Percentiles rank a stretch among this genome's conserved stretches.
phyloP scores from a whole-genome alignment of 2,329 filamentous ascomycete genomes.

The Neospermospora avenae region DNA sequence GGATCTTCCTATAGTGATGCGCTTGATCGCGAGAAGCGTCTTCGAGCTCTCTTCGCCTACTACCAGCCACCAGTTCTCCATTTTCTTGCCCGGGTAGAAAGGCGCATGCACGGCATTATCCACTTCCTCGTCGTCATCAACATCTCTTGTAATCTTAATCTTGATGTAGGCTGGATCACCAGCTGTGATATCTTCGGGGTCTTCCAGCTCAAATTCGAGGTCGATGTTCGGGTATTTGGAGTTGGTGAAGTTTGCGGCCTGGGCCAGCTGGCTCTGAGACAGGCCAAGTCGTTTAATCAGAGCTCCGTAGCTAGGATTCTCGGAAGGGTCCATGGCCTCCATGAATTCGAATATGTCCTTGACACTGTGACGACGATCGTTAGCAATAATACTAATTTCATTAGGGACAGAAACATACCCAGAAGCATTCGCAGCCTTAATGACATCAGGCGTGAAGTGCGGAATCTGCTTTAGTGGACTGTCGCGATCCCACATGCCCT shows the following conservation, averaged over 20 bases:
- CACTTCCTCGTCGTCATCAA: slow-evolving; percentile 68
- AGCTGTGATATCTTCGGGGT: slow-evolving; percentile 74
- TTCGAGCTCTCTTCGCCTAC: slow-evolving; percentile 90
- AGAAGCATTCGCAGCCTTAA: slow-evolving; percentile 77
- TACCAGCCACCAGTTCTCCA: slow-evolving; percentile 98
- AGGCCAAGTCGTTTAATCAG: slow-evolving; percentile 77
- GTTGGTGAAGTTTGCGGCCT: slow-evolving; percentile 95
- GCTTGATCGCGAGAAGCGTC: slow-evolving; percentile 87
- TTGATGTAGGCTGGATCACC: slow-evolving; percentile 79
- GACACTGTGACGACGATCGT: slow-evolving; percentile 52
- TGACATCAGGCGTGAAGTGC: slow-evolving; percentile 80
- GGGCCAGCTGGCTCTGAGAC: slow-evolving; percentile 74
- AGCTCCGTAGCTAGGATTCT: slow-evolving; percentile 76
- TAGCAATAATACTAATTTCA: slow-evolving; percentile 30
- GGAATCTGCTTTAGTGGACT: slow-evolving; percentile 97
- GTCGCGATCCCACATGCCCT: slow-evolving; percentile 98
- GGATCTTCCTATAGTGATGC: slow-evolving; percentile 79
- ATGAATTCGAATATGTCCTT: slow-evolving; percentile 97
- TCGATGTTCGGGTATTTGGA: slow-evolving; percentile 94
- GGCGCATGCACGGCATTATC: slow-evolving; percentile 89
- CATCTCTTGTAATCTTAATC: slow-evolving; percentile 79
- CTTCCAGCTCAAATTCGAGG: slow-evolving; percentile 81
- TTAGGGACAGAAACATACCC: slow-evolving; percentile 52
- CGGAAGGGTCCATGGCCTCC: slow-evolving; percentile 95
- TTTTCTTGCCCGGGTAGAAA: slow-evolving; percentile 88